These are phyloP conservation scores for Lepiota brunneoincarnata DNA, from an alignment of 768 basidiomycete species.

Conservation along the genomic window DNA sequence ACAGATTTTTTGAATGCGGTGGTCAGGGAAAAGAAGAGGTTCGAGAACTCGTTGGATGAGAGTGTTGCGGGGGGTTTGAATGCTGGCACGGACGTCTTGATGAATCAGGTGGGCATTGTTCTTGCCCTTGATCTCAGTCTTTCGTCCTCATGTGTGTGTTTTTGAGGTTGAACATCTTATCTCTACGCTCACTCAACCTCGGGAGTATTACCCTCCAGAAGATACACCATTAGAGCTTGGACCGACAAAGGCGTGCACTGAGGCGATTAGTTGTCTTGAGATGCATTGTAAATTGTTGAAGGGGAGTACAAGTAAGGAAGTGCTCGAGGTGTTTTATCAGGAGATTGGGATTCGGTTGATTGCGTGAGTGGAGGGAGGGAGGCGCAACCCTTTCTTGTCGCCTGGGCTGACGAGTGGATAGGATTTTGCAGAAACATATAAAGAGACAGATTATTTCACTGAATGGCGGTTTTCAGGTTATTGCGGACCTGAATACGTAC, in stretches of 20 bases:
- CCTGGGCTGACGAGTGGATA: constrained; percentile 25
- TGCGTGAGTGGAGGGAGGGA: constrained; percentile 46
- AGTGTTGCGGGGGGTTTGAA: constrained; percentile 92
- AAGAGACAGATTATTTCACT: constrained; percentile 97
- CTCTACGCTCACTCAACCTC: constrained; percentile 70
- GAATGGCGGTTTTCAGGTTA: constrained; percentile 91
- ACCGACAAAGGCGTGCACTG: constrained; percentile 84
- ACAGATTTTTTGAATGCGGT: constrained; percentile 93
- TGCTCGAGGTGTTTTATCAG: constrained; percentile 96
- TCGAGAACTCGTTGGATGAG: constrained; percentile 90
- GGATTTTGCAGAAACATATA: constrained; percentile 94
- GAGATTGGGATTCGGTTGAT: constrained; percentile 92
- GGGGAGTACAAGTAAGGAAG: constrained; percentile 94
- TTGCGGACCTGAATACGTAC: constrained; percentile 94
- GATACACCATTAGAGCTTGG: constrained; percentile 76
- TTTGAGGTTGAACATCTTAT: constrained; percentile 91
- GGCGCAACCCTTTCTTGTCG: too few relatives aligned
- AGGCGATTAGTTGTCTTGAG: constrained; percentile 86
- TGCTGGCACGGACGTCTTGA: constrained; percentile 91
- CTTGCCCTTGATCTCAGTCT: neutral
- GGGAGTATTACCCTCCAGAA: constrained; percentile 90
- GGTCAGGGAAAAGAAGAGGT: constrained; percentile 94
- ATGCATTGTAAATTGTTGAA: constrained; percentile 89
- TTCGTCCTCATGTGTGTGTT: constrained; percentile 1
- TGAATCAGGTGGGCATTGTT: constrained; percentile 71